Percentiles rank a stretch among this genome's conserved stretches.
Evolutionary conservation across 163 green algal genomes (phyloP).

Genomic region (Volvox carteri): DNA sequence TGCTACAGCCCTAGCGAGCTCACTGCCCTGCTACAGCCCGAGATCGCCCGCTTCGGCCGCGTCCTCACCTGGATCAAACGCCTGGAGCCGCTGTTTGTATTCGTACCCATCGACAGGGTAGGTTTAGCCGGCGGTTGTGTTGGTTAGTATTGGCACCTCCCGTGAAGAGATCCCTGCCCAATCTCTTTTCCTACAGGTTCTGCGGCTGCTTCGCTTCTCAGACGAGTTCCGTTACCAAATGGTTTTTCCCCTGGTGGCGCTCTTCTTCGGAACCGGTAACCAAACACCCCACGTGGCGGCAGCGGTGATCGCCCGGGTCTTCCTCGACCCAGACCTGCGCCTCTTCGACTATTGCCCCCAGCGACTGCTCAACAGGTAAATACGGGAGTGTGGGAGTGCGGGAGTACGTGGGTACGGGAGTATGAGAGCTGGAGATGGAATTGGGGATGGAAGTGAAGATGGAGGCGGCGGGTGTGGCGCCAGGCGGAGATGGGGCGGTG

Average conservation of each 20-base stretch:
- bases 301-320: conserved; percentile 81
- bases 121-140: too few species aligned
- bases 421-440: too few species aligned
- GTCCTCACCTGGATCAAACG: conserved; percentile 71
- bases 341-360: conserved; percentile 78
- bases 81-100: conserved; percentile 77
- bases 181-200: conserved; percentile 65
- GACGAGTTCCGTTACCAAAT: conserved; percentile 75
- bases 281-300: conserved; percentile 76
- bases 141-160: too few species aligned
- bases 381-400: too few species aligned
- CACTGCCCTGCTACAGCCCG: conserved; percentile 64
- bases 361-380: conserved; percentile 71
- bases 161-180: too few species aligned
- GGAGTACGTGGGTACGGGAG: too few species aligned
- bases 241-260: conserved; percentile 76
- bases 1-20: conserved; percentile 61
- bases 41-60: conserved; percentile 77
- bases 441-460: too few species aligned
- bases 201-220: conserved; percentile 71
- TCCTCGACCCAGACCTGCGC: conserved; percentile 78
- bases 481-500: too few species aligned
- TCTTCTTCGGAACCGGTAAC: conserved; percentile 75
- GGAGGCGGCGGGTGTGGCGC: too few species aligned
- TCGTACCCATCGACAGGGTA: conserved; percentile 76